phyloP scores from a whole-genome alignment of 2,329 filamentous ascomycete species.

The Coniochaeta sp. region DNA sequence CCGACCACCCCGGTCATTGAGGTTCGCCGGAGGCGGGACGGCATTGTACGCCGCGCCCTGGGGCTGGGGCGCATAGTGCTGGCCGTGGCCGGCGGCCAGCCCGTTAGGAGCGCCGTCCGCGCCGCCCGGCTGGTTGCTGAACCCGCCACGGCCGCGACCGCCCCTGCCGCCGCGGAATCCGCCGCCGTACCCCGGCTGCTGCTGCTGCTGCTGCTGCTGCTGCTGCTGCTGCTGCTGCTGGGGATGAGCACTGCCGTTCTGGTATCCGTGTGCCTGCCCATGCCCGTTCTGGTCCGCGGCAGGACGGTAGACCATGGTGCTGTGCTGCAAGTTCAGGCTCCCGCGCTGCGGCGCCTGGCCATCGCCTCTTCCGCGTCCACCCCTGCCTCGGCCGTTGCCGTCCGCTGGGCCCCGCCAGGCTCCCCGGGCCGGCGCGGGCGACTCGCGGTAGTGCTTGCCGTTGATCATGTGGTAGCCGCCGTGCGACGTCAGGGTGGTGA shows the following conservation, averaged over 20 bases:
- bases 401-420: slow-evolving; percentile 51
- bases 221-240: slow-evolving; percentile 10
- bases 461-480: slow-evolving; percentile 47
- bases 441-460: slow-evolving; percentile 55
- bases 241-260: slow-evolving; percentile 5
- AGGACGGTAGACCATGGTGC: slow-evolving; percentile 44
- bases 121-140: neutral
- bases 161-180: slow-evolving; percentile 2
- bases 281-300: slow-evolving; percentile 14
- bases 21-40: slow-evolving; percentile 52
- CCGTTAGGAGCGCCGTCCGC: slow-evolving; percentile 8
- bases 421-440: slow-evolving; percentile 44
- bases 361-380: slow-evolving; percentile 30
- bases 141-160: slow-evolving; percentile 9
- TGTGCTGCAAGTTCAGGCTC: slow-evolving; percentile 35
- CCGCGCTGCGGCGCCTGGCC: slow-evolving; percentile 15
- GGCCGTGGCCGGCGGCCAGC: neutral
- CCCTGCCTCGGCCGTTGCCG: slow-evolving; percentile 30
- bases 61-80: slow-evolving; percentile 18
- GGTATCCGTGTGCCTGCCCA: neutral
- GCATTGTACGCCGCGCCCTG: slow-evolving; percentile 34
- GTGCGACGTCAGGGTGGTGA: slow-evolving; percentile 44
- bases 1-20: slow-evolving; percentile 39
- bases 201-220: no score
- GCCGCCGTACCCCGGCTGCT: slow-evolving; percentile 3